Conservation (phyloP, 2,329 filamentous ascomycete genomes). For the Zopfia rhizophila region DNA sequence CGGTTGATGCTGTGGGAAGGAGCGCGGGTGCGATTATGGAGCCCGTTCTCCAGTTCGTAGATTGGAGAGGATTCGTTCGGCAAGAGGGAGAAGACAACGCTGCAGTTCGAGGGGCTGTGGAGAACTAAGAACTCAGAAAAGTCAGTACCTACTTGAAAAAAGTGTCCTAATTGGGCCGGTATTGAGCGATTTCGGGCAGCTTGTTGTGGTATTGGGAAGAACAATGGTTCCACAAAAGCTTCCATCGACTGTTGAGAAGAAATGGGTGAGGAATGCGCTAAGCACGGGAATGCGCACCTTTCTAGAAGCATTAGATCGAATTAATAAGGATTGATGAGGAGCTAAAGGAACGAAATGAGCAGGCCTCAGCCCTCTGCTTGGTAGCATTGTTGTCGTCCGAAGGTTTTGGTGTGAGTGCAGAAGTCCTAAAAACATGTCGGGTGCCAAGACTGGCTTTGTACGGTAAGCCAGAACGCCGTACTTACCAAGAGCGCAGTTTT, state of each 20-base stretch:
- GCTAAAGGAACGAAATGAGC: conserved; percentile 37
- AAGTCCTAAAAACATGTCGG: conserved; percentile 29
- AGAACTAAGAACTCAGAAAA: too few species aligned
- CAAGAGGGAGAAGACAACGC: conserved; percentile 29
- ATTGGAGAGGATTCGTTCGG: conserved; percentile 39
- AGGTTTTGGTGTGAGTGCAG: conserved; percentile 22
- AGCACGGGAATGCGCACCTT: conserved; percentile 46
- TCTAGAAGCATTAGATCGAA: conserved; percentile 38
- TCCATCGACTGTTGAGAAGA: not conserved
- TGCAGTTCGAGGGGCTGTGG: conserved; percentile 38
- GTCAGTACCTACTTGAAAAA: too few species aligned
- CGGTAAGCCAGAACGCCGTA: conserved; percentile 14
- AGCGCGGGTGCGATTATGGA: conserved; percentile 25
- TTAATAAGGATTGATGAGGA: conserved; percentile 32
- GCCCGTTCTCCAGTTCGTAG: conserved; percentile 38
- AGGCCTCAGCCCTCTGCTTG: conserved; percentile 58
- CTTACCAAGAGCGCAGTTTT: conserved; percentile 20
- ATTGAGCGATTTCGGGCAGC: too few species aligned
- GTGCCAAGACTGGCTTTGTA: conserved; percentile 31
- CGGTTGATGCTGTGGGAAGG: conserved; percentile 34
- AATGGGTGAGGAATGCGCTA: too few species aligned
- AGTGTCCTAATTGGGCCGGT: conserved; percentile 1
- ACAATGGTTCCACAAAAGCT: not conserved
- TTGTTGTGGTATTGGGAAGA: too few species aligned
- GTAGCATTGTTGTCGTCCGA: conserved; percentile 56